Evolutionary conservation across 768 basidiomycete genomes (phyloP), one percentile per base, ranked within the genome.

Genomic region (Boletus edulis): DNA sequence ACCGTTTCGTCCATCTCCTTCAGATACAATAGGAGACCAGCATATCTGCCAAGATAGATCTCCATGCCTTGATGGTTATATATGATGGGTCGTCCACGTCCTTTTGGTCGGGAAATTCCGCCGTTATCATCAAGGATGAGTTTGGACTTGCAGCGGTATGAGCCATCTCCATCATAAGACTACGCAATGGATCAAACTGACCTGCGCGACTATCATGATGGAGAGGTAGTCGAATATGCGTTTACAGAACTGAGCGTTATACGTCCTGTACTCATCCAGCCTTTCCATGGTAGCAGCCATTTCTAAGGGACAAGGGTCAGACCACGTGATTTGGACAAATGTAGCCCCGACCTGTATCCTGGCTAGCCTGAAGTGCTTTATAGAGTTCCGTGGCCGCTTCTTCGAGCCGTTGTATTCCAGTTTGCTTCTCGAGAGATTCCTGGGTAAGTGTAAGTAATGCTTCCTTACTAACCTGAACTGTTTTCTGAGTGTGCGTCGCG

Each of bases 251-350:
- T 98, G 95, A 5, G 78, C 70, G 58, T 96, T 96, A 67, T 94
- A 84, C 3, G 89, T 93, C 55, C 83, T 81, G 67, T 98, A 98
- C 70, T 98, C 96, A 57, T 87, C 84, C 57, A 97, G 75, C 27
- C 94, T 78, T 72, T 94, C 94, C 82, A 95, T 95, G 0, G 94
- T 94, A 8, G 94, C 94, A n/a, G 94, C 93, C 86, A 98, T 96
- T 65, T 96, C 96, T 86, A 44, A 53, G 20, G 20, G 37, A 47
- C 11, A 15, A 18, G n/a, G 38, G 48, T 64, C 24, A 69, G 52
- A 15, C 12, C 40, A 40, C 14, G 45, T 20, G 12, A 31, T 22
- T 27, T 5, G 46, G 41, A 35, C 38, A 44, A 8, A 44, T 32
- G 20, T 46, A 47, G 10, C 42, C 18, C 41, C 20, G 50, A 92